phyloP scores from a whole-genome alignment of 108 stramenopile species.

The Skeletonema marinoi region DNA sequence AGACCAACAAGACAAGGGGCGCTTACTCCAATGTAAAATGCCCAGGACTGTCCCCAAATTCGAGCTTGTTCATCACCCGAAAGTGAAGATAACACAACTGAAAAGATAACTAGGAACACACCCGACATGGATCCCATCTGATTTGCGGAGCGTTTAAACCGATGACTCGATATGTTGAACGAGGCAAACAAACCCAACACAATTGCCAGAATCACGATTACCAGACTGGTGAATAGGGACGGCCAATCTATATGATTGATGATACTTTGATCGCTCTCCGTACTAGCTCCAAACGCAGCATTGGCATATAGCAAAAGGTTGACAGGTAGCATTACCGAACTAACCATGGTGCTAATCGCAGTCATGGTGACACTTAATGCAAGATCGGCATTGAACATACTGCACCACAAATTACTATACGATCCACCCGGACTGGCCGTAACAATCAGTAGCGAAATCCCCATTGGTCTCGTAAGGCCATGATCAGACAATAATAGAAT shows the following conservation, averaged over 20 bases:
- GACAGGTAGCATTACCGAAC: constrained; percentile 68
- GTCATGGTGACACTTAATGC: constrained; percentile 91
- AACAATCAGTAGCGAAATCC: constrained; percentile 80
- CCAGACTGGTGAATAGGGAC: constrained; percentile 67
- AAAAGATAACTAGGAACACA: constrained; percentile 69
- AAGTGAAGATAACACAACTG: constrained; percentile 60
- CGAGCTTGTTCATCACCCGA: constrained; percentile 56
- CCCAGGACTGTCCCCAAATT: constrained; percentile 73
- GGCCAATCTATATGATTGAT: constrained; percentile 70
- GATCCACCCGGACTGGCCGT: constrained; percentile 87
- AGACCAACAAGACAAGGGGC: constrained; percentile 72
- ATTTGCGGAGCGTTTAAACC: constrained; percentile 57
- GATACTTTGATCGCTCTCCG: constrained; percentile 25
- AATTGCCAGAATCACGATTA: constrained; percentile 78
- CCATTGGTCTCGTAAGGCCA: constrained; percentile 47
- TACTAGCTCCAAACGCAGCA: constrained; percentile 55
- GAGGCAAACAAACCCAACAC: constrained; percentile 64
- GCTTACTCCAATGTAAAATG: constrained; percentile 73
- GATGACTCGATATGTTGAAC: constrained; percentile 44
- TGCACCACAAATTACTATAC: constrained; percentile 92
- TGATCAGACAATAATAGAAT: constrained; percentile 53
- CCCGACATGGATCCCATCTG: constrained; percentile 71
- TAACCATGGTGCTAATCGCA: constrained; percentile 77
- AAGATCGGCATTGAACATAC: constrained; percentile 88
- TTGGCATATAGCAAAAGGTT: constrained; percentile 84